These are phyloP conservation scores for Sugiyamaella valdiviana DNA, from an alignment of 805 yeast genomes.

Conservation along the genomic window DNA sequence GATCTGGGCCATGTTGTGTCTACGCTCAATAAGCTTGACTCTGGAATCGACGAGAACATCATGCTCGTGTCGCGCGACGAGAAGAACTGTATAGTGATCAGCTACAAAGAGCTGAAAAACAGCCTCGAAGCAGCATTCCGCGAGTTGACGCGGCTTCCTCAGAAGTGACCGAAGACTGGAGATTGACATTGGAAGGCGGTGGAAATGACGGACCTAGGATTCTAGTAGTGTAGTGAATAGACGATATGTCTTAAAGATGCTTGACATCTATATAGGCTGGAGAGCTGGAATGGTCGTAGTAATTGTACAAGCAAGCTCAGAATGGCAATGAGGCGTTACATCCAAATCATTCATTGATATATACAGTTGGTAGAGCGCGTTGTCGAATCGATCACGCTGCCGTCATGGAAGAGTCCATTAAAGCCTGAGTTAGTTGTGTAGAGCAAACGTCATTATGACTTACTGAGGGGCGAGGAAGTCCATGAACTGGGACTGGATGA, in stretches of 20 bases:
- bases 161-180: background rate
- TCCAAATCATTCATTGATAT: background rate
- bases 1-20: conserved; percentile 78
- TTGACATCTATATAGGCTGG: too few relatives aligned
- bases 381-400: too few relatives aligned
- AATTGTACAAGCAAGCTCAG: too few relatives aligned
- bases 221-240: conserved; percentile 11
- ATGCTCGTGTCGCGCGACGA: conserved; percentile 80
- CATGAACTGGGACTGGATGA: conserved; percentile 35
- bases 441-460: conserved; percentile 4
- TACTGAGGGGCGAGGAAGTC: conserved; percentile 36
- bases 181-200: background rate
- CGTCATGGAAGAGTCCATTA: too few relatives aligned
- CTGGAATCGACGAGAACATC: conserved; percentile 79
- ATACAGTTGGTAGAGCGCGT: background rate
- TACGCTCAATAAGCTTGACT: conserved; percentile 82
- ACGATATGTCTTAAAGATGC: background rate
- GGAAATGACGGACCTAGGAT: too few relatives aligned
- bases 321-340: too few relatives aligned
- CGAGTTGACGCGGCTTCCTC: conserved; percentile 35
- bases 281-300: too few relatives aligned
- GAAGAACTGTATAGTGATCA: conserved; percentile 73
- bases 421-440: background rate
- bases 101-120: conserved; percentile 72
- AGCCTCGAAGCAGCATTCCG: conserved; percentile 65